Evolutionary conservation across 176 grass and related monocot genomes (phyloP).

Genomic region (Avena insularis): DNA sequence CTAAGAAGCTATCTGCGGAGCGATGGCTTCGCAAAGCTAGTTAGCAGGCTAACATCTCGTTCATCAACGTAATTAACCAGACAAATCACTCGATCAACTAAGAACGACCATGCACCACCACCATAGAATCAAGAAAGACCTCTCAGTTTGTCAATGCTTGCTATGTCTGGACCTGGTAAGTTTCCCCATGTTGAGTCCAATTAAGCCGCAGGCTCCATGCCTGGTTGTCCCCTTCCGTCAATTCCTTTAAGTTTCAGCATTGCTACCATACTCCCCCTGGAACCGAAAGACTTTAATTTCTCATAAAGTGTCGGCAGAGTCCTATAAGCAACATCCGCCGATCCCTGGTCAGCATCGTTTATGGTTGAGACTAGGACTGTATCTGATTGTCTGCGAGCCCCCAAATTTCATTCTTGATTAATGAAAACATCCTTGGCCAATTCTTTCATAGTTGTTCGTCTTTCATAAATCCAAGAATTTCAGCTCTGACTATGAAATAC

Average conservation of each 20-base stretch:
- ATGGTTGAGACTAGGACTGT: conserved; percentile 79
- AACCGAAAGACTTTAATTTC: conserved; percentile 92
- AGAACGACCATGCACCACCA: no score
- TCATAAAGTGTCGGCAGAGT: conserved; percentile 81
- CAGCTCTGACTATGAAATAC: conserved; percentile 62
- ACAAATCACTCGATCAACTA: no score
- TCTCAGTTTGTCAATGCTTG: conserved; percentile 67
- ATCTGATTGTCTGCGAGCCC: conserved; percentile 71
- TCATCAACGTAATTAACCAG: no score
- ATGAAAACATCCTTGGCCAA: conserved; percentile 86
- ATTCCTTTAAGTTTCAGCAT: conserved; percentile 48
- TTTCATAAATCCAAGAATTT: conserved; percentile 93
- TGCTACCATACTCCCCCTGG: conserved; percentile 30
- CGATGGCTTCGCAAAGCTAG: no score
- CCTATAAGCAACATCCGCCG: conserved; percentile 74
- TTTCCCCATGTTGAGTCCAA: conserved; percentile 59
- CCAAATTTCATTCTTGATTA: conserved; percentile 77
- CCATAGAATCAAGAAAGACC: conserved; percentile 71
- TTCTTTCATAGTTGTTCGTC: conserved; percentile 76
- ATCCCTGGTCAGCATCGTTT: conserved; percentile 71
- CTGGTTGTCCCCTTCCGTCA: conserved; percentile 39
- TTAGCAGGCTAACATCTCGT: no score
- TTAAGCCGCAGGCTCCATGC: conserved; percentile 46
- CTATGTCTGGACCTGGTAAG: conserved; percentile 64
- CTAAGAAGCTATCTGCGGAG: no score